phyloP scores from a whole-genome alignment of 768 basidiomycete species.

The Lepiota subincarnata region DNA sequence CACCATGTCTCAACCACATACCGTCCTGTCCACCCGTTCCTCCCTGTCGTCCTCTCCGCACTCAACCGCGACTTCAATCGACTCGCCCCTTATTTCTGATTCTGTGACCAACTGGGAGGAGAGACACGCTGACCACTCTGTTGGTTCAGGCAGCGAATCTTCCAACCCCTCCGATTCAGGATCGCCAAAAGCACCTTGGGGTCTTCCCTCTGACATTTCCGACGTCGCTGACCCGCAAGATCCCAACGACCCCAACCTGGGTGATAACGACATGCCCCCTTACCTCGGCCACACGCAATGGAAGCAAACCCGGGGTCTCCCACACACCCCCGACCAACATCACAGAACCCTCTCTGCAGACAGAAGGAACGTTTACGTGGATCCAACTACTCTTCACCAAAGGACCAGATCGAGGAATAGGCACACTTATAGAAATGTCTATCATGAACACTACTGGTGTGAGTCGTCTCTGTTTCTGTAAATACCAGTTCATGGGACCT shows the following conservation, averaged over 20 bases:
- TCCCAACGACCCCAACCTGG: neutral
- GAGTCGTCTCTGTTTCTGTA: neutral
- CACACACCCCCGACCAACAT: slow-evolving; percentile 1
- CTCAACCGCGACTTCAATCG: slow-evolving; percentile 4
- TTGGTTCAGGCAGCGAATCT: neutral
- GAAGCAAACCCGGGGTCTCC: slow-evolving; percentile 5
- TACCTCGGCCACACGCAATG: slow-evolving; percentile 12
- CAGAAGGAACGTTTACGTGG: neutral
- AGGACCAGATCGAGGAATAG: slow-evolving; percentile 1
- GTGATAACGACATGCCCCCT: neutral
- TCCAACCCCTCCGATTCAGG: neutral
- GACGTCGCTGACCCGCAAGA: neutral
- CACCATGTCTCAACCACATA: slow-evolving; percentile 3
- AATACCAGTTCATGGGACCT: neutral
- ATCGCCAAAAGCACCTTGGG: slow-evolving; percentile 2
- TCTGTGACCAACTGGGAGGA: slow-evolving; percentile 2
- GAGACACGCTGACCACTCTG: neutral
- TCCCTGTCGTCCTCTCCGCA: slow-evolving; percentile 4
- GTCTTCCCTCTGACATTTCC: neutral
- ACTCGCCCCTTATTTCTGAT: slow-evolving; percentile 5
- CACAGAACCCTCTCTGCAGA: slow-evolving; percentile 1
- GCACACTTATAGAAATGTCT: slow-evolving; percentile 1
- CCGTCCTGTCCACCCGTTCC: slow-evolving; percentile 3
- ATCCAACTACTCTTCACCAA: neutral
- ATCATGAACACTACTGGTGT: slow-evolving; percentile 4